Evolutionary conservation across 495 filamentous ascomycete genomes (phyloP), one percentile per base, ranked within the genome.

Genomic region (Daldinia grandis): DNA sequence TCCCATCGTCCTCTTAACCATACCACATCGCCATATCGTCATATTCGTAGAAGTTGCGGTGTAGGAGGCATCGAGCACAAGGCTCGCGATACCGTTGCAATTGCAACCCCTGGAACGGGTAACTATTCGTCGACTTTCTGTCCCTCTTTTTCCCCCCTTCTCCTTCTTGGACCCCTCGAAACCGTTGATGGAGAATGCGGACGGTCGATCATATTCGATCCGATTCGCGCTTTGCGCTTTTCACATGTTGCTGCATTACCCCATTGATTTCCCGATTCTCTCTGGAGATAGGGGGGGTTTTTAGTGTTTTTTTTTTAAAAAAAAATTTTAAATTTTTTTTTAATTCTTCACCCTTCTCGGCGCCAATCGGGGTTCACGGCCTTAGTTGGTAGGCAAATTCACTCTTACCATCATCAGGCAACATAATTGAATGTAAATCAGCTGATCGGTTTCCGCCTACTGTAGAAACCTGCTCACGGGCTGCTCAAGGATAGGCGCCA

Each of bases 361-460:
- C 38, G 56, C 54, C 57, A 38, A 38, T 64, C 70, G 64, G 50
- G 25, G 28, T 33, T 24, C 38, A 55, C 44, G 56, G 38, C n/a
- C 14, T 55, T 30, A 56, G 12, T 40, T 49, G 21, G 37, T 44
- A 49, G 17, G 30, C 47, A 24, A 54, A 44, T 19, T 53, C 50
- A 27, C 62, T 69, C 70, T 73, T 58, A 68, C 65, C 61, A 73
- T 69, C 51, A 69, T 73, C 70, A 73, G 57, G 70, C 70, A 72
- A 72, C 57, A 37, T 30, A 19, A 30, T 40, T 40, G 33, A 42
- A 53, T 33, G 42, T 40, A n/a, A n/a, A 73, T 68, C 70, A 65
- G 70, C 70, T 66, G 65, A 73, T 73, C 70, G 70, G 70, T 44
- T 60, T 53, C 65, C 70, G 70, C 70, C 62, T 66, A 73, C 37